A percentile compares a stretch with the other conserved stretches of the same genome.
Conservation (phyloP, 768 basidiomycete species). For the Lactarius tabidus region DNA sequence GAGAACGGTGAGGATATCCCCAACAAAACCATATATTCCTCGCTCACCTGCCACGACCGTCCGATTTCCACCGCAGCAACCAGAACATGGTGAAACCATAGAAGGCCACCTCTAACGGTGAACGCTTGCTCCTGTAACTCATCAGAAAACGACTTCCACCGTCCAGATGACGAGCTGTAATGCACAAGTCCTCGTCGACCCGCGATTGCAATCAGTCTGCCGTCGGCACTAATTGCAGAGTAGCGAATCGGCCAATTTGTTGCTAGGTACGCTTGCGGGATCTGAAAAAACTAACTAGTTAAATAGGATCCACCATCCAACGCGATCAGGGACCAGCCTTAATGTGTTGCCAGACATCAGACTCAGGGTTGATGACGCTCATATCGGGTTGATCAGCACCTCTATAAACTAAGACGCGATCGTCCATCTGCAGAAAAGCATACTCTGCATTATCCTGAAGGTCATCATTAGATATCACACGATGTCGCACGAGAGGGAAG, state of each 20-base stretch:
- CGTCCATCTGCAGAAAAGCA: constrained; percentile 93
- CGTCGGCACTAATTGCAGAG: constrained; percentile 86
- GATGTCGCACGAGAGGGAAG: background rate
- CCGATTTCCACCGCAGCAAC: constrained; percentile 85
- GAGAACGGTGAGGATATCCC: constrained; percentile 15
- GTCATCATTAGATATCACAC: constrained; percentile 6
- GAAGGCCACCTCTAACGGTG: constrained; percentile 79
- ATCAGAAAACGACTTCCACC: constrained; percentile 89
- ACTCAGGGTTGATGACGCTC: constrained; percentile 97
- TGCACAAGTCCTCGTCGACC: constrained; percentile 88
- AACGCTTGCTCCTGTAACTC: constrained; percentile 85
- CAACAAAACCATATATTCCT: constrained; percentile 3
- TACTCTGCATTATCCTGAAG: constrained; percentile 89
- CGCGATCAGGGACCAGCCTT: constrained; percentile 46
- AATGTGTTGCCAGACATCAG: constrained; percentile 97
- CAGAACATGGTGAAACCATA: constrained; percentile 97
- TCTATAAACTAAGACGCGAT: constrained; percentile 87
- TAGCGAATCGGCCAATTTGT: constrained; percentile 94
- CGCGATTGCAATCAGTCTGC: constrained; percentile 87
- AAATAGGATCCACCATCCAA: background rate
- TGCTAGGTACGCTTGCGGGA: constrained; percentile 84
- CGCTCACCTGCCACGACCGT: constrained; percentile 67
- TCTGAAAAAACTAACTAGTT: constrained; percentile 42
- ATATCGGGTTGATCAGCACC: constrained; percentile 97
- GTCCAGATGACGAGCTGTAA: constrained; percentile 89